Evolutionary conservation across 257 asterid genomes (phyloP).

Genomic region (Rubia yunnanensis): DNA sequence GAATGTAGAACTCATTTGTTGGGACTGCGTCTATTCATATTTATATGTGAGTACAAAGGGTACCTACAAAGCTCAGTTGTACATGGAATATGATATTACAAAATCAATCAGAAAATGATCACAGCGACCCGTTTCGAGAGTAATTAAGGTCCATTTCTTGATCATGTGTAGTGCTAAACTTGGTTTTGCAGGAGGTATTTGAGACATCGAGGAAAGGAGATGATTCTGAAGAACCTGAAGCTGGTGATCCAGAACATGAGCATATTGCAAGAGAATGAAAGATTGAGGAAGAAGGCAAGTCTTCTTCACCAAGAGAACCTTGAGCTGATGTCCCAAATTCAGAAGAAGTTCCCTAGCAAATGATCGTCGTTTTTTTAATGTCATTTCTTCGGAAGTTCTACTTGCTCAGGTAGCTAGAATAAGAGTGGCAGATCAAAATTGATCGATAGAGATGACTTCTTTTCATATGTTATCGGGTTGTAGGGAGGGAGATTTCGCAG

Average conservation of each 20-base stretch:
- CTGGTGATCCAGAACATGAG: conserved; percentile 67
- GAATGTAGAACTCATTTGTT: too few relatives aligned
- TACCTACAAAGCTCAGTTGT: too few relatives aligned
- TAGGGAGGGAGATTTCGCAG: too few relatives aligned
- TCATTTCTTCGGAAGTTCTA: conserved; percentile 8
- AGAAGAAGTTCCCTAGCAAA: conserved; percentile 18
- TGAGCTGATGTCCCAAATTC: conserved; percentile 44
- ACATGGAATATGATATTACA: too few relatives aligned
- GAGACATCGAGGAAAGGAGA: conserved; percentile 24
- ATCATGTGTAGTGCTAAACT: neutral
- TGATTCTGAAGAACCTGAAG: conserved; percentile 54
- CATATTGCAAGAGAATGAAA: conserved; percentile 56
- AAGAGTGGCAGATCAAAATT: conserved; percentile 1
- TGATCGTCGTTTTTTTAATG: neutral
- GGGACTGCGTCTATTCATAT: too few relatives aligned
- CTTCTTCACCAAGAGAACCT: conserved; percentile 63
- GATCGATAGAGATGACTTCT: too few relatives aligned
- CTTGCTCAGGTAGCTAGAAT: conserved; percentile 15
- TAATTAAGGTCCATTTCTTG: too few relatives aligned
- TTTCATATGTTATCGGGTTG: too few relatives aligned
- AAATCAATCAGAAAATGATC: too few relatives aligned
- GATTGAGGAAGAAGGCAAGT: conserved; percentile 48
- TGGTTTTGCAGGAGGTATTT: conserved; percentile 20
- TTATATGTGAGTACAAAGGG: too few relatives aligned
- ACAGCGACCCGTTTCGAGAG: too few relatives aligned